Evolutionary conservation across 768 basidiomycete species (phyloP).

Genomic region (Lactifluus echinatus): DNA sequence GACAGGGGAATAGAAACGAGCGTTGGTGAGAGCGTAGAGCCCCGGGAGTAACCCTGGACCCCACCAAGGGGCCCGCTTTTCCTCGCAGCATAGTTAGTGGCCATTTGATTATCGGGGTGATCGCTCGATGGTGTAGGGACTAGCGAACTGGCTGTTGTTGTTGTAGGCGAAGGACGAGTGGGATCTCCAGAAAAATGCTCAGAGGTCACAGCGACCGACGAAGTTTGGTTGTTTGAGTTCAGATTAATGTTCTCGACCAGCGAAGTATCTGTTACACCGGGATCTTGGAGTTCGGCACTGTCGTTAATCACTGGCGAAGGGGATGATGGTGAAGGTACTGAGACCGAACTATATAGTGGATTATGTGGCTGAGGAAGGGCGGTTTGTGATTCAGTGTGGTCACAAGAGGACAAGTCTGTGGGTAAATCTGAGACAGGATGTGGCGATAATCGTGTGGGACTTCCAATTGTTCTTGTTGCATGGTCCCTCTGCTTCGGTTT

Average conservation of each 20-base stretch:
- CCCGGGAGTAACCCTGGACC: neutral
- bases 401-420: neutral
- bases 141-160: neutral
- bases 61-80: neutral
- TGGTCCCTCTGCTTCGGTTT: constrained; percentile 1
- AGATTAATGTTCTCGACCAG: neutral
- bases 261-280: neutral
- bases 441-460: neutral
- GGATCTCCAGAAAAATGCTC: neutral
- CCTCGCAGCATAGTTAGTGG: neutral
- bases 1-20: neutral
- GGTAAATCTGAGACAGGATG: neutral
- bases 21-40: neutral
- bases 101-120: neutral
- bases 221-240: neutral
- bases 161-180: neutral
- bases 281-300: neutral
- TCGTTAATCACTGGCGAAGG: neutral
- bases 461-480: constrained; percentile 1
- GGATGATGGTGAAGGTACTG: neutral
- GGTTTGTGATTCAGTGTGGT: neutral
- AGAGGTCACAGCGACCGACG: neutral
- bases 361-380: neutral
- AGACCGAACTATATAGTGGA: neutral
- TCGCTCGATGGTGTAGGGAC: neutral